Conservation (phyloP, 805 yeast species). For the Tetrapisispora iriomotensis region DNA sequence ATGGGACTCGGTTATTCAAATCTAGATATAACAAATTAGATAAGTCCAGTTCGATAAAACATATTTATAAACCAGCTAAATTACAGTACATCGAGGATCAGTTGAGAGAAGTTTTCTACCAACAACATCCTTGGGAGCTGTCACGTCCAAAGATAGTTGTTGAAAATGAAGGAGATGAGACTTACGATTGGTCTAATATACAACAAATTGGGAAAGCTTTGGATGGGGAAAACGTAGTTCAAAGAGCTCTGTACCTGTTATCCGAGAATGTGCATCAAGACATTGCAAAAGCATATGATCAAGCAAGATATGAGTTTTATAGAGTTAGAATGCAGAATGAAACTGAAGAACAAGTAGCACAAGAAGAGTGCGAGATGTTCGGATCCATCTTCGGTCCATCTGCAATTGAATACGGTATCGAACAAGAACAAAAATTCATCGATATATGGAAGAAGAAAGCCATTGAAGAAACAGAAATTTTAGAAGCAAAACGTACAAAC, state of each 20-base stretch:
- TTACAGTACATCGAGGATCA: constrained; percentile 50
- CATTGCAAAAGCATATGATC: constrained; percentile 64
- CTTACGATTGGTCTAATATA: constrained; percentile 69
- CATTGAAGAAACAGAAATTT: constrained; percentile 46
- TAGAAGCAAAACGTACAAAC: constrained; percentile 37
- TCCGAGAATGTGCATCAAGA: constrained; percentile 26
- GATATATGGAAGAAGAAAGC: constrained; percentile 71
- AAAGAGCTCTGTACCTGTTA: constrained; percentile 53
- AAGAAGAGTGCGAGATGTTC: constrained; percentile 77
- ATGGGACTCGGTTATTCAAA: constrained; percentile 23
- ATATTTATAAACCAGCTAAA: constrained; percentile 23
- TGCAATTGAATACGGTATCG: constrained; percentile 56
- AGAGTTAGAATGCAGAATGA: constrained; percentile 77
- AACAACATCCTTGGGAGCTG: constrained; percentile 97
- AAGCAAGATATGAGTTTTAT: constrained; percentile 83
- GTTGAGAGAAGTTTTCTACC: constrained; percentile 69
- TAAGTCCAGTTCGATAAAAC: constrained; percentile 10
- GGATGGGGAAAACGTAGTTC: constrained; percentile 85
- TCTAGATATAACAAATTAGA: constrained; percentile 25
- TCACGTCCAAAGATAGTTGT: constrained; percentile 79
- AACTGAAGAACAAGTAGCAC: constrained; percentile 55
- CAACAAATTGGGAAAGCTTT: constrained; percentile 63
- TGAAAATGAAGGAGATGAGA: constrained; percentile 58
- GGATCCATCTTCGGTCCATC: constrained; percentile 66
- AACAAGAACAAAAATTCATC: constrained; percentile 59